Evolutionary conservation across 2,329 filamentous ascomycete genomes (phyloP), one percentile per base, ranked within the genome.

Genomic region (Hymenoscyphus linearis): DNA sequence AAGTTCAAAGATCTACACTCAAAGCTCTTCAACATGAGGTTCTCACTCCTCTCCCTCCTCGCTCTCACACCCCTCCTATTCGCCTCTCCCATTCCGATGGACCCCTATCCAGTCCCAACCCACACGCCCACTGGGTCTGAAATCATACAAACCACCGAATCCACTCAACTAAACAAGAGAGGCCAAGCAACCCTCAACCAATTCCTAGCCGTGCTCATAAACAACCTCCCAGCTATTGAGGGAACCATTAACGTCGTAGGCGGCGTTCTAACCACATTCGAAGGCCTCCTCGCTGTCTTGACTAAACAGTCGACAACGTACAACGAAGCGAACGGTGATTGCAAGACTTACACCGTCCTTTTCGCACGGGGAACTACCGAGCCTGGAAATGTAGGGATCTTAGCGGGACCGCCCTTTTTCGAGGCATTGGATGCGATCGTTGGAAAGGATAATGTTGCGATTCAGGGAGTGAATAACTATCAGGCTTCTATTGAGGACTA

Each of bases 341-440:
- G 70, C 44, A 70, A 56, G n/a, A 27, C 60, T 10, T 71, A 72
- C 47, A 76, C 79, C 27, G 77, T 81, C 56, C 77, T 81, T 54
- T 81, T 78, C 64, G 78, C 79, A 10, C 76, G 79, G 53, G 79
- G 78, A 26, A 80, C 78, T 13, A 77, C 75, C 14, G 79, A 82
- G 64, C 66, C 71, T 6, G 79, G 79, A n/a, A 79, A 80, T 68
- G 76, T 81, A 68, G 74, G 74, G 1, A 68, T 70, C 14, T 60
- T 72, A 5, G 70, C 70, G 5, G 73, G 73, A 5, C 71, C 73
- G 9, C 69, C 70, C 16, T 69, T 72, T 56, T 72, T 73, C 60
- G 63, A 69, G 25, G 66, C 69, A 2, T 60, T 73, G 34, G 67
- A 67, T 50, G 36, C 36, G 0, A 13, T 25, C 3, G 62, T 66